phyloP scores from a whole-genome alignment of 1,284 basidiomycete species.

The Sparassis latifolia region DNA sequence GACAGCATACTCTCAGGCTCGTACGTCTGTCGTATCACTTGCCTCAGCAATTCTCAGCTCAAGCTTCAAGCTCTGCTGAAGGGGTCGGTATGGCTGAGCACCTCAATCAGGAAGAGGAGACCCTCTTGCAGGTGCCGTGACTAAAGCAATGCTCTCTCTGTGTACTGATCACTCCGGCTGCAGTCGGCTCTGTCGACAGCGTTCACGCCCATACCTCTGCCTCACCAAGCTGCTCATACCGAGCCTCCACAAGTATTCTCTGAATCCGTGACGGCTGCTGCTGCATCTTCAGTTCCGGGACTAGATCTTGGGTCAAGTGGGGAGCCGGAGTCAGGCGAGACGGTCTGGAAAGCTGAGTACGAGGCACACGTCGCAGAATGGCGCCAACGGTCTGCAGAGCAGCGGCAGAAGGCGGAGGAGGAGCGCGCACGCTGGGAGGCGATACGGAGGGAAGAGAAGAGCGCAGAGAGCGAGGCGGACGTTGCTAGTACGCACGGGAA shows the following conservation, averaged over 20 bases:
- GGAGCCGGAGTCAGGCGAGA: conserved; percentile 22
- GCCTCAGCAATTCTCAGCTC: too few species aligned
- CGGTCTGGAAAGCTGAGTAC: conserved; percentile 56
- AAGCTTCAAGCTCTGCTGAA: neutral
- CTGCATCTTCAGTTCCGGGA: conserved; percentile 7
- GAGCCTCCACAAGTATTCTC: conserved; percentile 10
- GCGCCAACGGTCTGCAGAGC: conserved; percentile 69
- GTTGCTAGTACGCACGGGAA: conserved; percentile 15
- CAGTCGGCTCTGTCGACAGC: conserved; percentile 26
- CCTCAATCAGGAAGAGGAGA: conserved; percentile 23
- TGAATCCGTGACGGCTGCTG: conserved; percentile 10
- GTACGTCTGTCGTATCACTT: too few species aligned
- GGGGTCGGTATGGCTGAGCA: conserved; percentile 19
- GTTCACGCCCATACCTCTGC: conserved; percentile 18
- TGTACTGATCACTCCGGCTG: neutral
- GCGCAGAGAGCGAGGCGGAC: conserved; percentile 17
- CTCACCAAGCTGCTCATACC: conserved; percentile 18
- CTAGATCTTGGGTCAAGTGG: conserved; percentile 2
- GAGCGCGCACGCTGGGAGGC: conserved; percentile 70
- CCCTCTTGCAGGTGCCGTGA: conserved; percentile 23
- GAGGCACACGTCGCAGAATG: conserved; percentile 66
- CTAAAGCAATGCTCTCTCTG: neutral
- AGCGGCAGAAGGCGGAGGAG: conserved; percentile 68
- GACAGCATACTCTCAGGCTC: too few species aligned
- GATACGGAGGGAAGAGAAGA: conserved; percentile 35